Percentiles rank a stretch among this genome's conserved stretches.
These are phyloP conservation scores for Bondarzewia mesenterica DNA, from an alignment of 1,284 basidiomycete genomes.

Conservation along the genomic window DNA sequence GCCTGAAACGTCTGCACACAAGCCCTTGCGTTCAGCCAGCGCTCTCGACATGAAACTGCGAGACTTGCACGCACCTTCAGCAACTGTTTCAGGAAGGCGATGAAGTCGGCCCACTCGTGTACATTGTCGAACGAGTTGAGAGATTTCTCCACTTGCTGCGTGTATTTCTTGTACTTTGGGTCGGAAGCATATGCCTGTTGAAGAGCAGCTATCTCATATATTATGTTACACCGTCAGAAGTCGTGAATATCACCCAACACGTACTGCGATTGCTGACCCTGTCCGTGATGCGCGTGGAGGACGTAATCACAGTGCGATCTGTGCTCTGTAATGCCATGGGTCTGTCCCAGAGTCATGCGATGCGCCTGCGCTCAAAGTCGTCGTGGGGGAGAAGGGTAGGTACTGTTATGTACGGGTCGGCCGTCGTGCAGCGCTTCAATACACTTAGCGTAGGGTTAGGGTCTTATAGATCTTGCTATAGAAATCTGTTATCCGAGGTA, in stretches of 20 bases:
- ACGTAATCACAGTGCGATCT: background rate
- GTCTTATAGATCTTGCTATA: too few relatives aligned
- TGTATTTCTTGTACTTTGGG: slow-evolving; percentile 95
- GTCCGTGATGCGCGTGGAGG: slow-evolving; percentile 2
- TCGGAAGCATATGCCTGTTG: slow-evolving; percentile 52
- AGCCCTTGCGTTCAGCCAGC: background rate
- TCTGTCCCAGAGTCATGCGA: background rate
- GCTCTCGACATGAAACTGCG: background rate
- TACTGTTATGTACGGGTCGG: too few relatives aligned
- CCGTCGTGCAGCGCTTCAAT: too few relatives aligned
- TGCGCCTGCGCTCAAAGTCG: background rate
- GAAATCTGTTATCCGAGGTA: too few relatives aligned
- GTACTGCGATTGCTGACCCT: slow-evolving; percentile 10
- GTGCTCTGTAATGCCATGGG: background rate
- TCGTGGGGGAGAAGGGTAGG: too few relatives aligned
- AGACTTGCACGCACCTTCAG: slow-evolving; percentile 63
- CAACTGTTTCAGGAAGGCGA: slow-evolving; percentile 91
- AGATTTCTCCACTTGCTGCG: slow-evolving; percentile 85
- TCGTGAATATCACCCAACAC: slow-evolving; percentile 1
- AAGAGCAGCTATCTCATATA: slow-evolving; percentile 5
- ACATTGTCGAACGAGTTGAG: slow-evolving; percentile 93
- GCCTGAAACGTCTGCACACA: slow-evolving; percentile 79
- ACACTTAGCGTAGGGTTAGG: too few relatives aligned
- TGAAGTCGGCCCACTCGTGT: slow-evolving; percentile 99
- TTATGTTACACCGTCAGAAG: background rate